phyloP scores from a whole-genome alignment of 306 rosid genomes.

The Vigna radiata region DNA sequence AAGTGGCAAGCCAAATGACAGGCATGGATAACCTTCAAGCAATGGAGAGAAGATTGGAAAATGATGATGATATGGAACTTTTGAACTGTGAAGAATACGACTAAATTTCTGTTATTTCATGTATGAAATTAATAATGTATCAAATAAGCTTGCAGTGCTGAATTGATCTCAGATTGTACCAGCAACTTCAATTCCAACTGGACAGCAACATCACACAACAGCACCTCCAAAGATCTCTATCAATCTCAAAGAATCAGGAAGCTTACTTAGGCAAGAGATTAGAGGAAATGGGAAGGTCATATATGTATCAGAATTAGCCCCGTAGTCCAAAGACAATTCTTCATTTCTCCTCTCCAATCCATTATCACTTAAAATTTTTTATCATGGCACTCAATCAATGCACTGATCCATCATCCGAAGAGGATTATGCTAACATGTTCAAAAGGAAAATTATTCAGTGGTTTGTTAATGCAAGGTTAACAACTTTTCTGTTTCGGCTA shows the following conservation, averaged over 20 bases:
- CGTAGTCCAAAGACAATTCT: not conserved
- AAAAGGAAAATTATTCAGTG: conserved; percentile 3
- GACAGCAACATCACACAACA: conserved; percentile 11
- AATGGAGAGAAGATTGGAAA: not conserved
- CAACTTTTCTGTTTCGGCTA: not conserved
- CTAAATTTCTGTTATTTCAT: not conserved
- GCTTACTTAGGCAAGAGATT: not conserved
- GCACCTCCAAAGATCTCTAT: conserved; percentile 14
- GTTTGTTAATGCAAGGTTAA: not conserved
- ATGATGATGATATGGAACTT: not conserved
- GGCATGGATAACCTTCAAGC: not conserved
- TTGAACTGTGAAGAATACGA: conserved; percentile 15
- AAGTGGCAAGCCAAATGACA: conserved; percentile 28
- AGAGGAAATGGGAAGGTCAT: not conserved
- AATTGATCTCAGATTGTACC: conserved; percentile 13
- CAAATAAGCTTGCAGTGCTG: conserved; percentile 3
- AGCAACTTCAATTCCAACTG: conserved; percentile 4
- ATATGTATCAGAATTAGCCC: not conserved
- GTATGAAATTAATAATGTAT: conserved; percentile 4
- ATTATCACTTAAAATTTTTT: not conserved
- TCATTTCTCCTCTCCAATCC: not conserved
- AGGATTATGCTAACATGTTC: not conserved
- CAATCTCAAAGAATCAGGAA: not conserved
- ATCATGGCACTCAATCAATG: not conserved
- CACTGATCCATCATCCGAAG: not conserved